A percentile compares a stretch with the other conserved stretches of the same genome.
phyloP scores from a whole-genome alignment of 805 yeast genomes.

The Spathaspora girioi region DNA sequence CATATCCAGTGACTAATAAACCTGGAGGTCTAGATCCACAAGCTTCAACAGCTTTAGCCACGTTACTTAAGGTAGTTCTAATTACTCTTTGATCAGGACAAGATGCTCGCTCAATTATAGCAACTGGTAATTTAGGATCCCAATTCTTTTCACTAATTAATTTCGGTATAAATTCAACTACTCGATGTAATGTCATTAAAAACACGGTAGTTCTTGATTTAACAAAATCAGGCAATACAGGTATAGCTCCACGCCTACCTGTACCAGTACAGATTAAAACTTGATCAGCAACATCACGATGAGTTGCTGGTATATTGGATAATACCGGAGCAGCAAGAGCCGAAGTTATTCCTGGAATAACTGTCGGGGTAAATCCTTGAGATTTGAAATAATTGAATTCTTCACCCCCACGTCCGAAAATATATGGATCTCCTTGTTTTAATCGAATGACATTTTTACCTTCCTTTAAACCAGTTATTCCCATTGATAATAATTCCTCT shows the following conservation, averaged over 20 bases:
- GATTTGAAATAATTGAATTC: conserved; percentile 67
- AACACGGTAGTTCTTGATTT: conserved; percentile 77
- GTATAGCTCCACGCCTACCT: conserved; percentile 81
- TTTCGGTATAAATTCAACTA: conserved; percentile 50
- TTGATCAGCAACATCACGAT: conserved; percentile 88
- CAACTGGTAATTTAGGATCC: conserved; percentile 72
- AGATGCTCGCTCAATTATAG: conserved; percentile 85
- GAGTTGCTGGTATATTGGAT: conserved; percentile 86
- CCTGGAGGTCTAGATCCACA: conserved; percentile 94
- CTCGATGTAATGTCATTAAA: conserved; percentile 85
- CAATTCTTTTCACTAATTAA: conserved; percentile 49
- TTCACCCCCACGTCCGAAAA: conserved; percentile 96
- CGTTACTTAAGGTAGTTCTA: conserved; percentile 62
- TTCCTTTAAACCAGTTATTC: conserved; percentile 55
- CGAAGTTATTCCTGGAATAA: conserved; percentile 85
- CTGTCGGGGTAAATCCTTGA: conserved; percentile 69
- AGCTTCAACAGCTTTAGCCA: conserved; percentile 69
- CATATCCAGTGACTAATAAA: conserved; percentile 72
- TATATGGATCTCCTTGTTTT: conserved; percentile 96
- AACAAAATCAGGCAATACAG: conserved; percentile 72
- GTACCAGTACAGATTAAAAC: conserved; percentile 93
- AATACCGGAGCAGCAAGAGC: conserved; percentile 85
- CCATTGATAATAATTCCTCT: conserved; percentile 71
- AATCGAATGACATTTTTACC: conserved; percentile 83
- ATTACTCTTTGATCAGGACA: conserved; percentile 90